A percentile compares a stretch with the other conserved stretches of the same genome.
phyloP scores from a whole-genome alignment of 441 rosid genomes.

The Populus hybrid region DNA sequence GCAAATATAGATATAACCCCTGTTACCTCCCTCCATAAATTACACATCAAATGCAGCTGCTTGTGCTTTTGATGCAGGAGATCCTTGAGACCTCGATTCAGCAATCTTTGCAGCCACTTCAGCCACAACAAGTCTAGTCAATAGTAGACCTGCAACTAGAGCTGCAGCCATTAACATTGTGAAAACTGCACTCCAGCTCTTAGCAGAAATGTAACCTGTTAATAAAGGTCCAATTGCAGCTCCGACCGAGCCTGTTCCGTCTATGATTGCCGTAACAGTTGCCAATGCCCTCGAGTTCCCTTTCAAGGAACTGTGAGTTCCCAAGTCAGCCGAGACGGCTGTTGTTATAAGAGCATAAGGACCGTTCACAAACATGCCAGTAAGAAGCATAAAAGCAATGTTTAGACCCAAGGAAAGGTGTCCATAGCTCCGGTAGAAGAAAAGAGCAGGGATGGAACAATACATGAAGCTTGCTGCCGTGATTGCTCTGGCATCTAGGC shows the following conservation, averaged over 20 bases:
- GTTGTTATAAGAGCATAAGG: constrained; percentile 96
- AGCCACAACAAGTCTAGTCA: constrained; percentile 73
- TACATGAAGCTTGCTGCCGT: constrained; percentile 95
- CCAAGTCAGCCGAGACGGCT: constrained; percentile 92
- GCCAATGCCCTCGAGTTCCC: constrained; percentile 93
- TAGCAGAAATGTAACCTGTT: constrained; percentile 81
- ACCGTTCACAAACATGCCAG: constrained; percentile 89
- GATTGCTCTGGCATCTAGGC: constrained; percentile 73
- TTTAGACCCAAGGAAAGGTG: constrained; percentile 61
- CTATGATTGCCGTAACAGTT: constrained; percentile 91
- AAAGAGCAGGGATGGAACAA: constrained; percentile 85
- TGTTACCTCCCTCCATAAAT: neutral
- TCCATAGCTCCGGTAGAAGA: constrained; percentile 78
- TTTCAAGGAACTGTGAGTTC: constrained; percentile 80
- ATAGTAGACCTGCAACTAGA: constrained; percentile 71
- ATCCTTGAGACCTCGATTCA: constrained; percentile 40
- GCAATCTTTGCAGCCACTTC: constrained; percentile 70
- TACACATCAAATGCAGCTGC: constrained; percentile 26
- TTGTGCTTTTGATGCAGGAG: constrained; percentile 28
- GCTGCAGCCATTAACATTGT: constrained; percentile 96
- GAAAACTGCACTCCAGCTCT: constrained; percentile 84
- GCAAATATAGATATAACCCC: neutral
- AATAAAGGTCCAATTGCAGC: constrained; percentile 90
- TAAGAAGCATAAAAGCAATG: constrained; percentile 64
- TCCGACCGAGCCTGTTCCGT: constrained; percentile 96